Base-by-base conservation (phyloP, 139 green algal species). In the Tetradesmus obliquus region DNA sequence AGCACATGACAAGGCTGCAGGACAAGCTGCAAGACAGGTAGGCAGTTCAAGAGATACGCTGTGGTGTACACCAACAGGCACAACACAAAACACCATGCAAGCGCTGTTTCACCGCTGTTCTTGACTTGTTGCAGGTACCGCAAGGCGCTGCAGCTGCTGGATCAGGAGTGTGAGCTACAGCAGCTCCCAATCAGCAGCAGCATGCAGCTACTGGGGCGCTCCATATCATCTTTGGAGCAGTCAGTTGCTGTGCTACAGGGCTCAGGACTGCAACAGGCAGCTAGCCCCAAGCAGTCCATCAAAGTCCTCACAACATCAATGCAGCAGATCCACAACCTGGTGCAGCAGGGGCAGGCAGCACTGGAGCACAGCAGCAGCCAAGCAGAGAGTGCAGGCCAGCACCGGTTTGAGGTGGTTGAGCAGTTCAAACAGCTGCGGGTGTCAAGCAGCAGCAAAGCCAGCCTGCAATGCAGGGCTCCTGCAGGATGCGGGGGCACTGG, bases 141-240 rank as follows among this genome's bases (percentile, higher is more conserved):
- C 15, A 55, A 87, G 53, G 82, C 82, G 5, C 55, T 87, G 6
- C 51, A 19, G 4, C 55, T 51, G 9, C 55, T 87, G 15, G 82
- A 87, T 10, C 82, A 87, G 55, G 82, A 87, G 20, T 87, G 54
- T 53, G 15, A 72, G 82, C 82, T 87, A 19, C 82, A 87, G 82
- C 82, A 87, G 55, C 54, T 87, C 0, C 82, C 82, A 7, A 0
- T 87, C 3, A 51, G 8, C 55, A 74, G 51, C 55, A 87, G 51
- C 53, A 87, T 45, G 20, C 54, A 87, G 55, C 55, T 87, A 55
- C 55, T 87, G 5, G 19, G 13, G 4, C 55, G 55, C 55, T 87
- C 82, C 5, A 71, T 87, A 19, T 71, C 53, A 15, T 17, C 53
- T 10, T 55, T 87, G 19, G 82, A 87, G n/a, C 20, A 71, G 1